phyloP scores from a whole-genome alignment of 805 yeast species.

The Spencermartinsiella europaea region DNA sequence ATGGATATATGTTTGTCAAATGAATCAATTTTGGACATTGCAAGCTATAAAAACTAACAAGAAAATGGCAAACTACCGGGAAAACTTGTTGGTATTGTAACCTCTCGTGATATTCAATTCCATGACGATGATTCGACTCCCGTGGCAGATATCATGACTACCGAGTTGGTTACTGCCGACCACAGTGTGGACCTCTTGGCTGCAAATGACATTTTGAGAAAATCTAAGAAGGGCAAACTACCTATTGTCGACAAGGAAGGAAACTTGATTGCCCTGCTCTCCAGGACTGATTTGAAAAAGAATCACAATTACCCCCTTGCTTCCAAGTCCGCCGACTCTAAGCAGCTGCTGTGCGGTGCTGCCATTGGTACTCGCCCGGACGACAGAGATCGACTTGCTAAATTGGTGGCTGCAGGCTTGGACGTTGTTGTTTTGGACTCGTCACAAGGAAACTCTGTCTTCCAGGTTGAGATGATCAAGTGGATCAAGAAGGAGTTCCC shows the following conservation, averaged over 20 bases:
- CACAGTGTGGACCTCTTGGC: slow-evolving; percentile 70
- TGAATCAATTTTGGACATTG: neutral
- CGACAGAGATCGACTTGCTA: slow-evolving; percentile 77
- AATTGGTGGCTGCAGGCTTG: slow-evolving; percentile 91
- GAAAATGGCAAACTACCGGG: slow-evolving; percentile 84
- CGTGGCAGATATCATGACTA: slow-evolving; percentile 84
- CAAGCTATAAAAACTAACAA: no score
- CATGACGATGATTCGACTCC: slow-evolving; percentile 61
- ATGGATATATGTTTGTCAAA: neutral
- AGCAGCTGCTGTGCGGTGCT: slow-evolving; percentile 98
- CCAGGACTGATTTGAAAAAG: slow-evolving; percentile 96
- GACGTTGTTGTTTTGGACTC: slow-evolving; percentile 96
- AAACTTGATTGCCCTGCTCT: slow-evolving; percentile 77
- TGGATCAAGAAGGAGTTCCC: slow-evolving; percentile 82
- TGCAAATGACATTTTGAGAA: slow-evolving; percentile 87
- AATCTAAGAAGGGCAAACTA: slow-evolving; percentile 94
- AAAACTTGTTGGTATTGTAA: slow-evolving; percentile 89
- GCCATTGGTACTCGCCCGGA: slow-evolving; percentile 92
- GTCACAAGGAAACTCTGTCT: slow-evolving; percentile 94
- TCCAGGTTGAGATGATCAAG: slow-evolving; percentile 89
- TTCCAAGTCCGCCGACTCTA: slow-evolving; percentile 85
- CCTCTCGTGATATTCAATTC: slow-evolving; percentile 96
- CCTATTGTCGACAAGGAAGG: slow-evolving; percentile 81
- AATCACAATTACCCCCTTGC: slow-evolving; percentile 91
- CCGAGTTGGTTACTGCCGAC: slow-evolving; percentile 69